phyloP scores from a whole-genome alignment of 2,329 filamentous ascomycete genomes.

The Elsinoe necatrix region DNA sequence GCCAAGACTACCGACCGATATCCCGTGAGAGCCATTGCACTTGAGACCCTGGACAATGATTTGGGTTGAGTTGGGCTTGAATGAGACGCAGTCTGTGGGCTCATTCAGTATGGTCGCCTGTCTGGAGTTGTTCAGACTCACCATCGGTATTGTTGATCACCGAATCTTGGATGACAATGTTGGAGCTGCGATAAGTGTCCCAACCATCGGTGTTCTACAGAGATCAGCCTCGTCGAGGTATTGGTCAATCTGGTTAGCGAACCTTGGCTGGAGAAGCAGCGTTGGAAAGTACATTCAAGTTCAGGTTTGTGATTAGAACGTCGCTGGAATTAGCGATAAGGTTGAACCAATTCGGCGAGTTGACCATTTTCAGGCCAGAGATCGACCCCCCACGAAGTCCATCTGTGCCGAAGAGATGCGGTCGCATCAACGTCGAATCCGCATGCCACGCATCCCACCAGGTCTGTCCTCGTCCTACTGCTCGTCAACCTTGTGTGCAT shows the following conservation, averaged over 20 bases:
- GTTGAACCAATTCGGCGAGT: slow-evolving; percentile 56
- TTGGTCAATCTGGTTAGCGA: too few species aligned
- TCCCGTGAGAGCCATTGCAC: slow-evolving; percentile 64
- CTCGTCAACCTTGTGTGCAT: not conserved
- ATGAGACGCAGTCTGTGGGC: slow-evolving; percentile 54
- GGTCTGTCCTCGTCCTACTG: not conserved
- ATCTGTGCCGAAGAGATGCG: slow-evolving; percentile 50
- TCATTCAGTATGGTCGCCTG: not conserved
- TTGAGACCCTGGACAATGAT: slow-evolving; percentile 58
- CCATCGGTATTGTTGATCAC: slow-evolving; percentile 53
- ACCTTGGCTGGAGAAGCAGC: slow-evolving; percentile 1
- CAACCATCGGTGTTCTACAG: slow-evolving; percentile 56
- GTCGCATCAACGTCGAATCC: slow-evolving; percentile 39
- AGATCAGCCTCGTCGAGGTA: too few species aligned
- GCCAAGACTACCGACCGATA: slow-evolving; percentile 62
- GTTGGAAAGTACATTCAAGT: slow-evolving; percentile 27
- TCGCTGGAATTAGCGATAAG: slow-evolving; percentile 58
- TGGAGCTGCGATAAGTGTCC: slow-evolving; percentile 52
- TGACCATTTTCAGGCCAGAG: slow-evolving; percentile 51
- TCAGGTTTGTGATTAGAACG: slow-evolving; percentile 30
- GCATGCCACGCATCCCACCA: slow-evolving; percentile 2
- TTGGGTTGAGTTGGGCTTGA: slow-evolving; percentile 65
- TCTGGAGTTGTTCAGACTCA: not conserved
- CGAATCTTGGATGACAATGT: slow-evolving; percentile 59
- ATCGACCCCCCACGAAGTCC: slow-evolving; percentile 43